Evolutionary conservation across 2,329 filamentous ascomycete genomes (phyloP).

Genomic region (Botryotinia globosa): DNA sequence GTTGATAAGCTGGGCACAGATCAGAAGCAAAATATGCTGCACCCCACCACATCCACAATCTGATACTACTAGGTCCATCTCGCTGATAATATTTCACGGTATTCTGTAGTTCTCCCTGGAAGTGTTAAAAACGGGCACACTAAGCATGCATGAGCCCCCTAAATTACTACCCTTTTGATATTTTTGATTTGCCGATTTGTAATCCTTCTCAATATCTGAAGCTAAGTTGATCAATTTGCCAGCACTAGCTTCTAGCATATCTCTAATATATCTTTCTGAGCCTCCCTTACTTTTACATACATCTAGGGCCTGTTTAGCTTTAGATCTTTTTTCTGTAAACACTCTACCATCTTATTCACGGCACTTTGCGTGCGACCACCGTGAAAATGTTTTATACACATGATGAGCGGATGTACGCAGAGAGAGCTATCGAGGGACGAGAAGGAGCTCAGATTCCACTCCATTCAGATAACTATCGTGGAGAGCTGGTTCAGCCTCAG

Average conservation of each 20-base stretch:
- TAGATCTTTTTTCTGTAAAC: not conserved
- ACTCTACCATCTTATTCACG: not conserved
- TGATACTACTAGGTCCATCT: not conserved
- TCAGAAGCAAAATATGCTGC: conserved; percentile 4
- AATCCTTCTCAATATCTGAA: not conserved
- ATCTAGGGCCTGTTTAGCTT: not conserved
- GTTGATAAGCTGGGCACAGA: conserved; percentile 14
- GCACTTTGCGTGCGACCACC: conserved; percentile 11
- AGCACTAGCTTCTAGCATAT: not conserved
- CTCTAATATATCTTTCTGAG: conserved; percentile 7
- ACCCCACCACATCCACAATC: conserved; percentile 1
- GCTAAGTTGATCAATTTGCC: not conserved
- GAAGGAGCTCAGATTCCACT: conserved; percentile 30
- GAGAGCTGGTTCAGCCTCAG: conserved; percentile 21
- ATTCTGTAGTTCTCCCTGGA: not conserved
- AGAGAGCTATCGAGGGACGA: conserved; percentile 22
- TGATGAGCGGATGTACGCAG: conserved; percentile 31
- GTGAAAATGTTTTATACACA: conserved; percentile 32
- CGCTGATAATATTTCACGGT: not conserved
- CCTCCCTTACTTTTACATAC: not conserved
- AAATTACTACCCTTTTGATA: not conserved
- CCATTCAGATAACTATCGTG: conserved; percentile 29
- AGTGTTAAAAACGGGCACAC: not conserved
- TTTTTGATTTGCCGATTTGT: not conserved
- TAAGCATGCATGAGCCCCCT: not conserved